Evolutionary conservation across 768 basidiomycete genomes (phyloP).

Genomic region (Suillus discolor): DNA sequence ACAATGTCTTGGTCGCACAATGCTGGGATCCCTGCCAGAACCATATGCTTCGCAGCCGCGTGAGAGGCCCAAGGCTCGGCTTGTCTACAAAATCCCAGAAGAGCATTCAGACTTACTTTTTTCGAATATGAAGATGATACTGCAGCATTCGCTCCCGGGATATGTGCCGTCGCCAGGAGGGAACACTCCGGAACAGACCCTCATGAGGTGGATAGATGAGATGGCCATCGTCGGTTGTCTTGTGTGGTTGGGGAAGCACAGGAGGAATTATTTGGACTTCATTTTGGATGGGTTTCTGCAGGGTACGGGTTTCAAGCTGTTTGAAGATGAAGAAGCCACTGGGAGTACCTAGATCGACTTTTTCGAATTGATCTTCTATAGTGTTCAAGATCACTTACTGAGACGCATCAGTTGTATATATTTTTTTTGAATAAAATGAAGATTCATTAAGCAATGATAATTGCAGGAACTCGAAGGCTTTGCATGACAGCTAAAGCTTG

Average conservation of each 20-base stretch:
- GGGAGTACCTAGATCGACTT: background rate
- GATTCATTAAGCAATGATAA: too few species aligned
- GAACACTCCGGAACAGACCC: background rate
- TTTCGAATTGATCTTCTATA: background rate
- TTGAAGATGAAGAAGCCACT: slow-evolving; percentile 4
- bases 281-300: background rate
- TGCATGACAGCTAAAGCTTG: too few species aligned
- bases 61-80: slow-evolving; percentile 9
- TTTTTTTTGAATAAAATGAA: background rate
- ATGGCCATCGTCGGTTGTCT: slow-evolving; percentile 13
- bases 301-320: background rate
- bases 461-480: too few species aligned
- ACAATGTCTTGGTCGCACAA: background rate
- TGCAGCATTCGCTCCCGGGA: background rate
- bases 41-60: background rate
- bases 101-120: slow-evolving; percentile 6
- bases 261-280: slow-evolving; percentile 7
- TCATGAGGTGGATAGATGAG: slow-evolving; percentile 6
- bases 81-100: slow-evolving; percentile 4
- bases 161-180: slow-evolving; percentile 6
- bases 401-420: background rate
- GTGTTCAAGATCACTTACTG: background rate
- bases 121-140: slow-evolving; percentile 3
- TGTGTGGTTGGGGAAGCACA: slow-evolving; percentile 14
- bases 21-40: slow-evolving; percentile 1